A percentile compares a stretch with the other conserved stretches of the same genome.
Evolutionary conservation across 176 grass and related monocot species (phyloP).

Genomic region (Saccharum spontaneum): DNA sequence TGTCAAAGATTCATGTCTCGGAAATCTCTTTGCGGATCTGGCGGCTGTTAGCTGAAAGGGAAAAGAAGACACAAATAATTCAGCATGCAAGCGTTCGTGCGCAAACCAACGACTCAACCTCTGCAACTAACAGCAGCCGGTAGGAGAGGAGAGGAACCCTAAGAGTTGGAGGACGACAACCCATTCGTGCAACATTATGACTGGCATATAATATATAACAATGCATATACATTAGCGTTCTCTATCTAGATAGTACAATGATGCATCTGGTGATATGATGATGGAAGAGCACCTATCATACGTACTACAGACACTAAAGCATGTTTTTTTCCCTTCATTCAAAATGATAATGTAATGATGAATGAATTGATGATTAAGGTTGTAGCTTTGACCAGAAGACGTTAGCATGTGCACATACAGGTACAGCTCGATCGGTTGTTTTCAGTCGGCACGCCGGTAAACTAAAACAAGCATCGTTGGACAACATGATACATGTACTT

Average conservation of each 20-base stretch:
- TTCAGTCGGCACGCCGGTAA: neutral
- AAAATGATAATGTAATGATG: neutral
- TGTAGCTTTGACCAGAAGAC: neutral
- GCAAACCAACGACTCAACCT: neutral
- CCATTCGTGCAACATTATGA: constrained; percentile 38
- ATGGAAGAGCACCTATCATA: neutral
- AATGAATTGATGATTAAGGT: neutral
- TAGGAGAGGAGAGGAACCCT: neutral
- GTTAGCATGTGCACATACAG: too few species aligned
- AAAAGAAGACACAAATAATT: neutral
- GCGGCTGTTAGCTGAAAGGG: neutral
- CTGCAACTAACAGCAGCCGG: neutral
- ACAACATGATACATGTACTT: neutral
- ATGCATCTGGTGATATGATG: neutral
- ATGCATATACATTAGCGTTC: neutral
- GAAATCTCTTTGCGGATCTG: neutral
- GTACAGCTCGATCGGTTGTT: neutral
- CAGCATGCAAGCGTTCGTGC: constrained; percentile 29
- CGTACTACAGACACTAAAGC: neutral
- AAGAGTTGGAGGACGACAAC: constrained; percentile 14
- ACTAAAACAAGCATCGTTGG: neutral
- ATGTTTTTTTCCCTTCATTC: neutral
- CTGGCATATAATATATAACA: neutral
- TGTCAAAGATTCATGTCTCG: neutral
- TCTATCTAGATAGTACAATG: neutral